A percentile compares a stretch with the other conserved stretches of the same genome.
Evolutionary conservation across 768 basidiomycete genomes (phyloP).

Genomic region (Tephrocybe sp.): DNA sequence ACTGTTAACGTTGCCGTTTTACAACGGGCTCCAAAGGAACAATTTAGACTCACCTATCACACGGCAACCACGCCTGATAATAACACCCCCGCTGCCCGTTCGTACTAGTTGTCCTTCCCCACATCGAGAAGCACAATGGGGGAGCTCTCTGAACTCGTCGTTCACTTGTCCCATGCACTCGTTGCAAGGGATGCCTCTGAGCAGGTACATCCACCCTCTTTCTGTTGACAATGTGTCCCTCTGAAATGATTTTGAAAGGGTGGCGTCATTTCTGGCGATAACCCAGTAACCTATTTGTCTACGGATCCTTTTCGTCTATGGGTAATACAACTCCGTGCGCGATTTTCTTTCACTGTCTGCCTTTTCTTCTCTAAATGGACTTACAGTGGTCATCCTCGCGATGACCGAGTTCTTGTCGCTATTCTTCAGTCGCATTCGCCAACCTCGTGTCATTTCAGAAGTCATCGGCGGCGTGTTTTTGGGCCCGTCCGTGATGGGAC

Average conservation of each 20-base stretch:
- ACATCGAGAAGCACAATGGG: no score
- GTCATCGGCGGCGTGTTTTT: slow-evolving; percentile 89
- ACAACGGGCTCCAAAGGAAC: no score
- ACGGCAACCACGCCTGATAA: no score
- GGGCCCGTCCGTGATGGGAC: slow-evolving; percentile 76
- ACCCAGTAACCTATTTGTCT: slow-evolving; percentile 63
- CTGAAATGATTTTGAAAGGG: slow-evolving; percentile 42
- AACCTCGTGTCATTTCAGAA: slow-evolving; percentile 92
- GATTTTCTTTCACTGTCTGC: background rate
- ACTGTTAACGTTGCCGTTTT: no score
- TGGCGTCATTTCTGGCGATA: slow-evolving; percentile 74
- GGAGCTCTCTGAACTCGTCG: slow-evolving; percentile 38
- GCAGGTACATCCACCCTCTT: slow-evolving; percentile 34
- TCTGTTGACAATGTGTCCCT: background rate
- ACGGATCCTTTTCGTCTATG: slow-evolving; percentile 74
- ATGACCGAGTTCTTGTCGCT: slow-evolving; percentile 76
- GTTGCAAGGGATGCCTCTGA: slow-evolving; percentile 47
- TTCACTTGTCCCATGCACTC: slow-evolving; percentile 28
- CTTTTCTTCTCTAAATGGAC: no score
- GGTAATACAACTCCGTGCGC: slow-evolving; percentile 73
- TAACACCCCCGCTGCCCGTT: no score
- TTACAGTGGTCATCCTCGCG: slow-evolving; percentile 73
- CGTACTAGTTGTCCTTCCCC: no score
- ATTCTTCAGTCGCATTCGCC: slow-evolving; percentile 67
- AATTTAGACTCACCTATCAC: no score